A percentile compares a stretch with the other conserved stretches of the same genome.
phyloP scores from a whole-genome alignment of 768 basidiomycete species.

The Lentinula edodes region DNA sequence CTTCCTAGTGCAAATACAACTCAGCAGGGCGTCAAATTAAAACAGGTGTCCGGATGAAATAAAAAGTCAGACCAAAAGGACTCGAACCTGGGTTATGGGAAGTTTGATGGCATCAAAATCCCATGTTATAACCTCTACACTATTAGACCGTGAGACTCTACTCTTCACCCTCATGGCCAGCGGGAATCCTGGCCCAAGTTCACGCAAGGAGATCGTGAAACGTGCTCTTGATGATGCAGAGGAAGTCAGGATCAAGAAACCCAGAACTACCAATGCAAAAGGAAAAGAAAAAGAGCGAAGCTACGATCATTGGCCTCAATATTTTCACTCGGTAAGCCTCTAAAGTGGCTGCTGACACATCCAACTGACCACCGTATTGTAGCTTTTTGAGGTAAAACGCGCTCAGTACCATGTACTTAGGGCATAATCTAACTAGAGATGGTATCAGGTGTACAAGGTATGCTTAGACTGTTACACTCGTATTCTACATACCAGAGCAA shows the following conservation, averaged over 20 bases:
- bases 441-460: background rate
- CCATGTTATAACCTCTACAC: background rate
- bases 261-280: background rate
- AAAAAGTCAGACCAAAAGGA: background rate
- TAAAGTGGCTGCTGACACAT: background rate
- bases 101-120: background rate
- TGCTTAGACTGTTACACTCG: background rate
- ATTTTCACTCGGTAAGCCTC: constrained; percentile 2
- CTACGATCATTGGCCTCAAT: background rate
- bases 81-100: constrained; percentile 9
- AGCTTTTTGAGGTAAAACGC: background rate
- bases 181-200: background rate
- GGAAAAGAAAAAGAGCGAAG: background rate
- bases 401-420: too few relatives aligned
- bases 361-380: too few relatives aligned
- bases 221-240: background rate
- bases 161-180: background rate
- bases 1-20: too few relatives aligned
- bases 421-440: background rate
- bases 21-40: too few relatives aligned
- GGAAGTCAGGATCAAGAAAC: background rate
- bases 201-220: background rate
- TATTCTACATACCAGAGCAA: background rate
- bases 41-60: too few relatives aligned
- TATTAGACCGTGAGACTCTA: background rate